Conservation (phyloP, 257 asterid species). For the Scutellaria galericulata region DNA sequence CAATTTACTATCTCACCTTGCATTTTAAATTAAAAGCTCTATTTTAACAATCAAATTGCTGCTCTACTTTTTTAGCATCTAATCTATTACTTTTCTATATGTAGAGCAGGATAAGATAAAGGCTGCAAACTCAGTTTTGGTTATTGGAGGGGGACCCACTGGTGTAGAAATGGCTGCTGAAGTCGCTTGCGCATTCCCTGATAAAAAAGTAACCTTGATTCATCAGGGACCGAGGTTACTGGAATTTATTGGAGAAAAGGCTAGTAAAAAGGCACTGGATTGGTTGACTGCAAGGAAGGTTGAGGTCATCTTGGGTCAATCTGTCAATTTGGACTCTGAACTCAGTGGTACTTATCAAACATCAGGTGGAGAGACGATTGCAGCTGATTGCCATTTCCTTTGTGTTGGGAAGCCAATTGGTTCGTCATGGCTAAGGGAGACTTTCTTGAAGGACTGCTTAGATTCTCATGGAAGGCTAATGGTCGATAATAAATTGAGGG, state of each 20-base stretch:
- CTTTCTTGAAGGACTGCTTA: conserved; percentile 57
- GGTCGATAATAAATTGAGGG: conserved; percentile 71
- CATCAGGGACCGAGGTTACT: conserved; percentile 76
- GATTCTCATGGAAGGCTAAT: conserved; percentile 62
- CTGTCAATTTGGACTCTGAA: conserved; percentile 53
- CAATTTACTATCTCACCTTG: neutral
- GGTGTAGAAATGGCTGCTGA: conserved; percentile 96
- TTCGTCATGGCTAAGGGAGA: conserved; percentile 75
- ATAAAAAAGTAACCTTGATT: conserved; percentile 74
- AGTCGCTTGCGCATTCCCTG: conserved; percentile 74
- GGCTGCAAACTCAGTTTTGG: conserved; percentile 62
- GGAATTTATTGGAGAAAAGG: conserved; percentile 67
- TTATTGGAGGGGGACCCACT: conserved; percentile 91
- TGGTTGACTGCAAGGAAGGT: conserved; percentile 80
- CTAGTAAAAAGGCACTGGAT: conserved; percentile 67
- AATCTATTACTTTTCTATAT: neutral
- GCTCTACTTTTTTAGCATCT: neutral
- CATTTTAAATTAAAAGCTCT: neutral
- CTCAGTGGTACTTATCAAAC: conserved; percentile 60
- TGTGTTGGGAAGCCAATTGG: conserved; percentile 68
- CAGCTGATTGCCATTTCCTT: conserved; percentile 75
- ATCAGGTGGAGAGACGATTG: conserved; percentile 69
- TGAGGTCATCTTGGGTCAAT: conserved; percentile 71
- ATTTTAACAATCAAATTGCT: neutral
- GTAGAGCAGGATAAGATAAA: conserved; percentile 79